Conservation (phyloP, 768 basidiomycete species). For the Pisolithus tinctorius region DNA sequence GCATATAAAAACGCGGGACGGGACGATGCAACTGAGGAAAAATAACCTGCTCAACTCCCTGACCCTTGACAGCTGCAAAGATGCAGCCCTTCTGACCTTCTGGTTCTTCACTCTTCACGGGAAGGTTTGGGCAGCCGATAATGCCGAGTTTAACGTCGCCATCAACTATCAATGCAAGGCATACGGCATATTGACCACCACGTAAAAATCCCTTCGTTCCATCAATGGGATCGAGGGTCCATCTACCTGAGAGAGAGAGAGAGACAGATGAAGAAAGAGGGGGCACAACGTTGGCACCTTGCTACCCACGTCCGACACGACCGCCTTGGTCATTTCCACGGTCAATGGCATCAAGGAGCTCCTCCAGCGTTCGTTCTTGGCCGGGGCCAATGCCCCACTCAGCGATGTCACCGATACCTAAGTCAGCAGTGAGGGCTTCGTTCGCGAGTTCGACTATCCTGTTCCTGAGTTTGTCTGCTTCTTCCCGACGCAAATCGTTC, state of each 20-base stretch:
- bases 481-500: constrained; percentile 55
- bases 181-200: constrained; percentile 90
- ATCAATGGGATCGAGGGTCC: constrained; percentile 88
- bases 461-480: constrained; percentile 39
- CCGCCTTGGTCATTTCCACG: constrained; percentile 74
- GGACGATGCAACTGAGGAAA: no score
- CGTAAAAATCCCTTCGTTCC: constrained; percentile 92
- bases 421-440: constrained; percentile 57
- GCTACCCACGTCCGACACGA: constrained; percentile 55
- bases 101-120: constrained; percentile 44
- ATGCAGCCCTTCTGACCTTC: constrained; percentile 68
- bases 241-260: constrained; percentile 50
- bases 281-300: neutral
- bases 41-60: constrained; percentile 69
- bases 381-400: constrained; percentile 72
- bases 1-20: neutral
- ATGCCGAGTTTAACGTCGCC: constrained; percentile 75
- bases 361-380: constrained; percentile 40
- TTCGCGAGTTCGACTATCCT: constrained; percentile 81
- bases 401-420: constrained; percentile 46
- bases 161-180: constrained; percentile 77
- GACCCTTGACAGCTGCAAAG: constrained; percentile 81
- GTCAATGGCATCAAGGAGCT: constrained; percentile 84
- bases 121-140: constrained; percentile 91
- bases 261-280: neutral